A percentile compares a stretch with the other conserved stretches of the same genome.
phyloP scores from a whole-genome alignment of 2,329 filamentous ascomycete species.

The Periconia digitata region DNA sequence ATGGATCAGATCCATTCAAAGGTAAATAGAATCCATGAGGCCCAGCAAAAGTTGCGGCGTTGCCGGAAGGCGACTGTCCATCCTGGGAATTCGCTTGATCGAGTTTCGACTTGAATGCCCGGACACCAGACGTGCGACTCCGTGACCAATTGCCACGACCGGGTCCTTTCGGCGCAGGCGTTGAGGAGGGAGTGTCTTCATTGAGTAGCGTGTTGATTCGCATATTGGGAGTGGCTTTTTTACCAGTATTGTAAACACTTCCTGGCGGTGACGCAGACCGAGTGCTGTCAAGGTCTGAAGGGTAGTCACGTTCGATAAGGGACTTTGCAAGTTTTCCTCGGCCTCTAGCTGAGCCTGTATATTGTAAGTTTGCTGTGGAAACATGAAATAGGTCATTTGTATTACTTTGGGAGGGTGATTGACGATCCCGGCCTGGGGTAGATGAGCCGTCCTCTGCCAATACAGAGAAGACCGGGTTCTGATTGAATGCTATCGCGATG shows the following conservation, averaged over 20 bases:
- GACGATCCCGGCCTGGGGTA: constrained; percentile 42
- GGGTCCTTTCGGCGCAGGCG: constrained; percentile 46
- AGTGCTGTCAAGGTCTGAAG: constrained; percentile 50
- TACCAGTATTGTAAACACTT: constrained; percentile 42
- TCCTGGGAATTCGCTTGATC: constrained; percentile 34
- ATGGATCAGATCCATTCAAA: constrained; percentile 51
- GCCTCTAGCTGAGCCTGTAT: constrained; percentile 38
- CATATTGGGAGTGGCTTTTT: constrained; percentile 47
- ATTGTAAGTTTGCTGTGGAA: not conserved
- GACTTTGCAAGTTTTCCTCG: constrained; percentile 39
- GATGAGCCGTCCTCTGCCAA: constrained; percentile 43
- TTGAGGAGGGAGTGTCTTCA: constrained; percentile 41
- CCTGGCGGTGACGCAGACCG: constrained; percentile 48
- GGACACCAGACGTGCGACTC: constrained; percentile 30
- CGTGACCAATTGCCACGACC: constrained; percentile 55
- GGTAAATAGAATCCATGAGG: constrained; percentile 54
- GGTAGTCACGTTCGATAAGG: constrained; percentile 39
- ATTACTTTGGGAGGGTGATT: constrained; percentile 43
- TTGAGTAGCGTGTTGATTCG: constrained; percentile 53
- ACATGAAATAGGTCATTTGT: not conserved
- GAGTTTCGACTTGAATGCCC: constrained; percentile 40
- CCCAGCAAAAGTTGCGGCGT: constrained; percentile 50
- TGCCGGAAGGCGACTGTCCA: constrained; percentile 34
- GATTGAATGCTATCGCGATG: constrained; percentile 35
- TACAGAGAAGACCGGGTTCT: constrained; percentile 47